Evolutionary conservation across 495 filamentous ascomycete genomes (phyloP), one percentile per base, ranked within the genome.

Genomic region (Trichoderma reesei): DNA sequence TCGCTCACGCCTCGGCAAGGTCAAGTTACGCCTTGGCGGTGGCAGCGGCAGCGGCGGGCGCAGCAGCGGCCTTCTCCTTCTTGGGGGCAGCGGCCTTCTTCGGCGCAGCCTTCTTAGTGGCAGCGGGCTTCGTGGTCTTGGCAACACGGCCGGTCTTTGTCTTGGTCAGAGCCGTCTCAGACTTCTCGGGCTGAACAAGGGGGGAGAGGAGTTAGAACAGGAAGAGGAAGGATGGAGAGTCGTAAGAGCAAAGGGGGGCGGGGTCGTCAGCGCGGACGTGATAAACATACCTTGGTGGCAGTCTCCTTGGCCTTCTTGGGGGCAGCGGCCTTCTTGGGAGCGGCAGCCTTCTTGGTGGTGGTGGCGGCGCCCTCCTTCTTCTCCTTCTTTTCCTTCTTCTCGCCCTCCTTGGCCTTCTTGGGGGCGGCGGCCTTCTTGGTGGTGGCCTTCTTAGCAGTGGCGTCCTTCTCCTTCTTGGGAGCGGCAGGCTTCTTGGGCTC

Each of bases 91-190:
- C 74, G 62, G 81, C 83, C 79, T 85, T 84, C 68, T 82, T 83
- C 60, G 83, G 79, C 56, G 80, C 70, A 6, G 83, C 81, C 63
- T 83, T 83, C 73, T 88, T 86, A 76, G 81, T 77, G 48, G 77
- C 72, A 3, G 80, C 61, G 6, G 75, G 54, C 63, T 65, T 59
- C 63, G 60, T 36, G 37, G 51, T 72, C 87, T 96, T 96, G 56
- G 90, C 86, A 66, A 96, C 88, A 64, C 92, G 88, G 18, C 92
- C 91, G 26, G 91, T 89, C 85, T 96, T 96, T 74, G 92, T 96
- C 83, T 91, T 96, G 67, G 82, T 82, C 60, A 91, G 75, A 64
- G 88, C 81, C 68, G 88, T 84, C 41, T 63, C 61, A 67, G 88
- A 82, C 78, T 91, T 86, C 63, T 91, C 34, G 37, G 66, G 48